Evolutionary conservation across 495 filamentous ascomycete species (phyloP), one percentile per base, ranked within the genome.

Genomic region (Extremus antarcticus): DNA sequence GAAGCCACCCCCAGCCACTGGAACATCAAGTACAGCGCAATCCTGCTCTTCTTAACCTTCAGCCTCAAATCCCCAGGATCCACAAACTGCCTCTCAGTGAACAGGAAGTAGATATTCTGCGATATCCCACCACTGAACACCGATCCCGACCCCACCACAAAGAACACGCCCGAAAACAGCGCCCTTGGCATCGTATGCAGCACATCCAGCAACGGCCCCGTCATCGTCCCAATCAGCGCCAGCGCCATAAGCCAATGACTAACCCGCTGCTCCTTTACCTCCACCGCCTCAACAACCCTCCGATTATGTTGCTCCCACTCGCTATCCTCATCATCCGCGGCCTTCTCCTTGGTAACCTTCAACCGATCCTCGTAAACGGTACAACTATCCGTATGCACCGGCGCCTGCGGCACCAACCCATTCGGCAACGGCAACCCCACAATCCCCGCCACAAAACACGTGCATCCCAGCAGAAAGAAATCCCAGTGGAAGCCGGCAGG

Each of bases 401-500:
- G 91, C 0, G 90, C 91, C 70, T 97, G 91, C 0, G 70, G 70
- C 25, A 72, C 66, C 20, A 97, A 82, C 3, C 91, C 91, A 65
- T 95, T 95, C 24, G 90, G 91, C 58, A 90, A 85, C 16, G 91
- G 91, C 25, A 97, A 78, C 2, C 91, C 91, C 20, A 95, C 73
- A 9, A 97, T 70, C 7, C 90, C 91, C 16, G 84, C 84, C 17
- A 95, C 69, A 51, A 85, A 85, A 0, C 90, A 95, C 2, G 91
- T 96, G 13, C 89, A 71, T 15, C 91, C 91, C 1, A 96, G 81
- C 24, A 96, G 81, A 76, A 92, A 95, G 48, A 96, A 66, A 62
- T 95, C 90, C 90, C 90, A 96, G 73, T 95, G 90, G 67, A 96
- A 96, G 10, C 90, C 90, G 29, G 89, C 88, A 4, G 91, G 91